Evolutionary conservation across 768 basidiomycete species (phyloP).

Genomic region (Mycena capillaripes): DNA sequence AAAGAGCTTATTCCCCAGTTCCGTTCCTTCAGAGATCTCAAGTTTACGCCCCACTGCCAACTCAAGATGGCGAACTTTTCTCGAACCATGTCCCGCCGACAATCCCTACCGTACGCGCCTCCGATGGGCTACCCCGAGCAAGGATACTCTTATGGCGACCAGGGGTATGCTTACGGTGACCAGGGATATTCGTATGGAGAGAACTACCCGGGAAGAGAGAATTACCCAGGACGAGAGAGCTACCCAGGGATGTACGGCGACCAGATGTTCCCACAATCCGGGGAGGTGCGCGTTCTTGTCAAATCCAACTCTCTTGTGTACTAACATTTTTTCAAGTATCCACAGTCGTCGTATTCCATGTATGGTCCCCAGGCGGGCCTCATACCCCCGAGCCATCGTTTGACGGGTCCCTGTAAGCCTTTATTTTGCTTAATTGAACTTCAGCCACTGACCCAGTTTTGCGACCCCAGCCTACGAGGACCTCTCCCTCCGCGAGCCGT

Average conservation of each 20-base stretch:
- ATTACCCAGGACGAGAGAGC: conserved; percentile 31
- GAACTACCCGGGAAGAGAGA: conserved; percentile 43
- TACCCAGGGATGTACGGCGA: conserved; percentile 61
- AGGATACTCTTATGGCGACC: conserved; percentile 23
- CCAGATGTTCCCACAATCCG: conserved; percentile 46
- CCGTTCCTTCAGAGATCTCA: conserved; percentile 1
- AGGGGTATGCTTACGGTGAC: conserved; percentile 33
- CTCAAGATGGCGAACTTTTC: conserved; percentile 31
- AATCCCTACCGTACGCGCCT: conserved; percentile 43
- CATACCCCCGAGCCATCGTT: conserved; percentile 55
- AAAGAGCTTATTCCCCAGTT: background rate
- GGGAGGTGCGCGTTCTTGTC: conserved; percentile 52
- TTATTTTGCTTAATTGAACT: background rate
- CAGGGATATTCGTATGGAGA: background rate
- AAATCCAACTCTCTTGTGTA: background rate
- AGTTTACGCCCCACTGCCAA: background rate
- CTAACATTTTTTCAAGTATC: conserved; percentile 50
- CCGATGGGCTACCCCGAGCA: conserved; percentile 28
- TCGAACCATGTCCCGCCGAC: conserved; percentile 41
- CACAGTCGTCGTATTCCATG: conserved; percentile 60
- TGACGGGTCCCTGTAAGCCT: conserved; percentile 58
- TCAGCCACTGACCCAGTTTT: conserved; percentile 2
- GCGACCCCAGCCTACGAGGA: conserved; percentile 67
- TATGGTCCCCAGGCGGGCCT: conserved; percentile 56
- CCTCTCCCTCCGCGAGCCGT: conserved; percentile 55